These are phyloP conservation scores for Ehretia macrophylla DNA, from an alignment of 257 asterid genomes.

Conservation along the genomic window DNA sequence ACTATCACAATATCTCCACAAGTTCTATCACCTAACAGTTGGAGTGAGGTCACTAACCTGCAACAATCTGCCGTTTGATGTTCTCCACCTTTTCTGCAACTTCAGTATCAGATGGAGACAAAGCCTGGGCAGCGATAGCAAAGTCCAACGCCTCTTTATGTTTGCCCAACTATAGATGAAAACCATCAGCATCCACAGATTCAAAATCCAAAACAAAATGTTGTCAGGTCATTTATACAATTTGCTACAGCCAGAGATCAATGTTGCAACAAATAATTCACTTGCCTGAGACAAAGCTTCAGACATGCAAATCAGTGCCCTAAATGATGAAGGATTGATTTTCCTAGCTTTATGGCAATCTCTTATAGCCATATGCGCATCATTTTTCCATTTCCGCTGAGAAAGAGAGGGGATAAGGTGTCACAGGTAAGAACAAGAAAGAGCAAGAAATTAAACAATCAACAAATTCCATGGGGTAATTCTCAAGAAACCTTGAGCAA, in stretches of 20 bases:
- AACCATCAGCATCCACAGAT: not conserved
- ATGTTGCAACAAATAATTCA: slow-evolving; percentile 7
- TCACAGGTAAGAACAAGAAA: slow-evolving; percentile 5
- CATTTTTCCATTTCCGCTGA: slow-evolving; percentile 90
- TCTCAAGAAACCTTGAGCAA: slow-evolving; percentile 68
- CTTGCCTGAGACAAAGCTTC: slow-evolving; percentile 78
- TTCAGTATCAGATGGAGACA: slow-evolving; percentile 62
- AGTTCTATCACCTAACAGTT: no score
- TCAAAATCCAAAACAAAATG: not conserved
- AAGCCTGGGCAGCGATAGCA: slow-evolving; percentile 66
- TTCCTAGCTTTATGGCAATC: slow-evolving; percentile 79
- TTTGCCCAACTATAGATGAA: slow-evolving; percentile 57
- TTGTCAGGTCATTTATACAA: no score
- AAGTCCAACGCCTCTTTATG: slow-evolving; percentile 82
- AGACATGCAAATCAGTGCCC: slow-evolving; percentile 73
- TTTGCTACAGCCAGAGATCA: no score
- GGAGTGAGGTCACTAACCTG: slow-evolving; percentile 45
- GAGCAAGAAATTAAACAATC: not conserved
- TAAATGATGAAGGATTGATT: slow-evolving; percentile 59
- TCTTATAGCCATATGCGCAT: slow-evolving; percentile 79
- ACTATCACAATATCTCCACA: no score
- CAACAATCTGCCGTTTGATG: slow-evolving; percentile 52
- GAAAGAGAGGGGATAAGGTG: slow-evolving; percentile 3
- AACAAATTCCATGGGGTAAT: not conserved
- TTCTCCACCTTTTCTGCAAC: slow-evolving; percentile 58